phyloP scores from a whole-genome alignment of 306 rosid genomes.

The Amphicarpaea edgeworthii region DNA sequence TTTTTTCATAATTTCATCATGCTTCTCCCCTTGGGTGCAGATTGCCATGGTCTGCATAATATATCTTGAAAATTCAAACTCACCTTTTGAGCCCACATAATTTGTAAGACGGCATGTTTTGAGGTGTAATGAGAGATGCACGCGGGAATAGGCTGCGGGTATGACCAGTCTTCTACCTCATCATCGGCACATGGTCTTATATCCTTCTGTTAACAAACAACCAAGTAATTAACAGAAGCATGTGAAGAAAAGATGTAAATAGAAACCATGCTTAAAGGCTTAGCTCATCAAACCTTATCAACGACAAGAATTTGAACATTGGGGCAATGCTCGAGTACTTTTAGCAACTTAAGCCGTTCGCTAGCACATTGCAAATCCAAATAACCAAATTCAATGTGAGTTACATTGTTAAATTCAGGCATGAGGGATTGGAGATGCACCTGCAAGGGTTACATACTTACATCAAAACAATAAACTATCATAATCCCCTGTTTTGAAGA shows the following conservation, averaged over 20 bases:
- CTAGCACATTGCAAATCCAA: too few relatives aligned
- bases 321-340: background rate
- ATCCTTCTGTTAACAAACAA: too few relatives aligned
- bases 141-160: background rate
- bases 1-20: too few relatives aligned
- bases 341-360: background rate
- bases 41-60: background rate
- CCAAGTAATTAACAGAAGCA: too few relatives aligned
- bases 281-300: background rate
- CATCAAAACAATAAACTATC: too few relatives aligned
- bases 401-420: background rate
- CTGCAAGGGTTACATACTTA: too few relatives aligned
- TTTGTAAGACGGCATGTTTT: too few relatives aligned
- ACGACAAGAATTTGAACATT: slow-evolving; percentile 12
- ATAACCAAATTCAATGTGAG: background rate
- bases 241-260: background rate
- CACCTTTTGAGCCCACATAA: background rate
- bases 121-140: slow-evolving; percentile 1
- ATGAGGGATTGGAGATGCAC: too few relatives aligned
- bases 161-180: too few relatives aligned
- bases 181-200: too few relatives aligned
- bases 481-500: too few relatives aligned
- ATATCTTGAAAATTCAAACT: background rate
- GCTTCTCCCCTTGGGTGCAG: background rate
- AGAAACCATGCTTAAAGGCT: background rate